phyloP scores from a whole-genome alignment of 768 basidiomycete species.

The Pulveroboletus frians region DNA sequence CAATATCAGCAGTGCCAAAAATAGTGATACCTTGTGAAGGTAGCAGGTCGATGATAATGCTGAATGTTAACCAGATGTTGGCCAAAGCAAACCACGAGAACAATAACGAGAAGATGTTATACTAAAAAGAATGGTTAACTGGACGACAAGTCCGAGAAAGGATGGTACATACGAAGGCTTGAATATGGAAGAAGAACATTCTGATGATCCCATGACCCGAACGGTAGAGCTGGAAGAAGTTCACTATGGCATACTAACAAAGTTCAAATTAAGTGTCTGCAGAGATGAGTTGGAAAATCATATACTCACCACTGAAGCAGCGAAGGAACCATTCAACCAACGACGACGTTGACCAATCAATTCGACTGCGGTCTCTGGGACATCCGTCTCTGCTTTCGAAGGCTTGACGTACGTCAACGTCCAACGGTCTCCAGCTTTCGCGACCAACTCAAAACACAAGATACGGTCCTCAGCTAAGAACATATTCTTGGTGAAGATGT shows the following conservation, averaged over 20 bases:
- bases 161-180: conserved; percentile 64
- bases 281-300: background rate
- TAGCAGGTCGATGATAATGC: conserved; percentile 87
- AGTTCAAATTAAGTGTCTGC: background rate
- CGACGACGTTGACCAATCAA: conserved; percentile 93
- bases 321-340: conserved; percentile 96
- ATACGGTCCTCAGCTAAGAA: conserved; percentile 93
- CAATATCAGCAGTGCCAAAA: conserved; percentile 68
- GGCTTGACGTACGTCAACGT: conserved; percentile 90
- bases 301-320: conserved; percentile 74
- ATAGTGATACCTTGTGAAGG: conserved; percentile 49
- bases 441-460: conserved; percentile 93
- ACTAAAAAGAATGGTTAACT: conserved; percentile 41
- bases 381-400: conserved; percentile 93
- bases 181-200: conserved; percentile 96
- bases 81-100: conserved; percentile 94
- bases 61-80: conserved; percentile 93
- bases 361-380: conserved; percentile 89
- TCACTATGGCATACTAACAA: conserved; percentile 78
- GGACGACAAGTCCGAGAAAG: background rate
- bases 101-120: conserved; percentile 77
- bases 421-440: conserved; percentile 85
- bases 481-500: conserved; percentile 95
- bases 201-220: conserved; percentile 84
- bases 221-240: conserved; percentile 85